A percentile compares a stretch with the other conserved stretches of the same genome.
Evolutionary conservation across 2,329 filamentous ascomycete genomes (phyloP).

Genomic region (Pseudocercospora macadamiae): DNA sequence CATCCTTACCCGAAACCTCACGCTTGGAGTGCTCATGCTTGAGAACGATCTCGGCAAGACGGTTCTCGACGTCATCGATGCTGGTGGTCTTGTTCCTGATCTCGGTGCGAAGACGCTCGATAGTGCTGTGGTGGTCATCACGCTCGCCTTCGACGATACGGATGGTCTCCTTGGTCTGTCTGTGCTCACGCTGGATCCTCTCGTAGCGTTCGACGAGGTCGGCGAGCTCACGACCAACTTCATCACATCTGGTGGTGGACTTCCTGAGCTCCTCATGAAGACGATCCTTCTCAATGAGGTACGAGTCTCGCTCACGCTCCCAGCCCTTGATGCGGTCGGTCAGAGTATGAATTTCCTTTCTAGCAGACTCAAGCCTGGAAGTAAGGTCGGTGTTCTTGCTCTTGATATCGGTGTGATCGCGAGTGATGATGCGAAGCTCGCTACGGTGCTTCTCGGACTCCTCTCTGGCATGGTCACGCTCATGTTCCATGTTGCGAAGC

Average conservation of each 20-base stretch:
- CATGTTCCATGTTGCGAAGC: constrained; percentile 29
- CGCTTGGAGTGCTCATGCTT: constrained; percentile 33
- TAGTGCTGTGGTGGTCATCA: constrained; percentile 34
- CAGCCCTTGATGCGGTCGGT: constrained; percentile 32
- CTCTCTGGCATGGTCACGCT: constrained; percentile 33
- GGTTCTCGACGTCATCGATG: constrained; percentile 31
- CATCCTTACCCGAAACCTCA: constrained; percentile 31
- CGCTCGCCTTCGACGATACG: constrained; percentile 34
- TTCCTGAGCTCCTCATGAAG: constrained; percentile 36
- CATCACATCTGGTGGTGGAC: constrained; percentile 27
- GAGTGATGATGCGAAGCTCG: constrained; percentile 32
- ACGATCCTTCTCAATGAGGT: constrained; percentile 34
- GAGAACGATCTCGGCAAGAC: constrained; percentile 28
- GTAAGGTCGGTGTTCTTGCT: constrained; percentile 31
- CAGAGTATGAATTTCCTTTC: constrained; percentile 32
- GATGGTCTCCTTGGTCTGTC: constrained; percentile 31
- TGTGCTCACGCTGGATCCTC: constrained; percentile 31
- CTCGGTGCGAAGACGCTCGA: constrained; percentile 35
- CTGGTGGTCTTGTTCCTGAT: constrained; percentile 30
- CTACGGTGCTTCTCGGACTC: constrained; percentile 34
- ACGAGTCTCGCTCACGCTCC: constrained; percentile 33
- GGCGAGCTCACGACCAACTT: constrained; percentile 30
- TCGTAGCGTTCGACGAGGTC: constrained; percentile 32
- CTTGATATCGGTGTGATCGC: constrained; percentile 35
- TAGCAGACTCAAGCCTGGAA: constrained; percentile 29